Evolutionary conservation across 352 stramenopile genomes (phyloP).

Genomic region (Globisporangium viniferum): DNA sequence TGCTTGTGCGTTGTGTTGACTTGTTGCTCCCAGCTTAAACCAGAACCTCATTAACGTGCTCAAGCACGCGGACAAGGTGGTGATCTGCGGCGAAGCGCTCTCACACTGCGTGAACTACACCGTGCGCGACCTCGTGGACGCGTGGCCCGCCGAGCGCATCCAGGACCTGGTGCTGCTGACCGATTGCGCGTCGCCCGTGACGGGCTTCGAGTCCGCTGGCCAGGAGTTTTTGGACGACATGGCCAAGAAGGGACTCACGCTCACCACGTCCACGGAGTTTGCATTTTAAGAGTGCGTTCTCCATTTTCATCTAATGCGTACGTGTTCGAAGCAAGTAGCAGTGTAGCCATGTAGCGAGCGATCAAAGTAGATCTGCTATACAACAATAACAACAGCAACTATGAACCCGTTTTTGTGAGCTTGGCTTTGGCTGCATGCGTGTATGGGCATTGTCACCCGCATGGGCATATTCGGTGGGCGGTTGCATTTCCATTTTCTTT

Average conservation of each 20-base stretch:
- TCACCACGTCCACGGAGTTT: conserved; percentile 59
- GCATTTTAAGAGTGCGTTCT: conserved; percentile 11
- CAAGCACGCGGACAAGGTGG: conserved; percentile 78
- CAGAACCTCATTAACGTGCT: conserved; percentile 82
- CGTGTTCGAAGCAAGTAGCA: background rate
- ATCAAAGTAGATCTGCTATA: background rate
- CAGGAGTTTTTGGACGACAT: conserved; percentile 69
- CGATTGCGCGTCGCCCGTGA: conserved; percentile 70
- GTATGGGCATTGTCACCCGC: background rate
- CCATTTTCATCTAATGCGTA: background rate
- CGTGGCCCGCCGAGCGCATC: conserved; percentile 75
- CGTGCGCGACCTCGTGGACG: conserved; percentile 86
- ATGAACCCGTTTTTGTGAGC: background rate
- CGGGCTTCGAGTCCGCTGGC: conserved; percentile 65
- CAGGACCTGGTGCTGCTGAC: conserved; percentile 73
- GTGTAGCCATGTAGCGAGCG: background rate
- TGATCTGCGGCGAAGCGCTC: conserved; percentile 93
- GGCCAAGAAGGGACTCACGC: conserved; percentile 49
- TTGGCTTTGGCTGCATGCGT: background rate
- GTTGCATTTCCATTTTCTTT: background rate
- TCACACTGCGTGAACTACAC: conserved; percentile 98
- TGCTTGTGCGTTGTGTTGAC: conserved; percentile 7
- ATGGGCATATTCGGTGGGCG: background rate
- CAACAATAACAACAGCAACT: background rate
- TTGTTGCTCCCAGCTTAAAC: conserved; percentile 60